Base-by-base conservation (phyloP, 1,139 yeast genomes). In the Saccharomyces pastorianus region DNA sequence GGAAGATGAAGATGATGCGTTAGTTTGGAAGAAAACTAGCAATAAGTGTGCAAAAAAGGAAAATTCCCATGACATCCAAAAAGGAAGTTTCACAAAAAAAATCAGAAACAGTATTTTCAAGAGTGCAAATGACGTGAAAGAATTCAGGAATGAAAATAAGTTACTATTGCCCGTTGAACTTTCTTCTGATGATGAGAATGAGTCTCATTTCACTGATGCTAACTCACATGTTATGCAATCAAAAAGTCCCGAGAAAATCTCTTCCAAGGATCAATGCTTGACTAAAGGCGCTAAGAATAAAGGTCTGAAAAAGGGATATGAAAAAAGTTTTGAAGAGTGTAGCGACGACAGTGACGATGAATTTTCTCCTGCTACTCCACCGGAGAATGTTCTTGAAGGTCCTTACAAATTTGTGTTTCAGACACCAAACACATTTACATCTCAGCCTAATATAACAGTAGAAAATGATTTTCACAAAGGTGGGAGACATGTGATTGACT, bases 351-450 rank as follows among this genome's bases (percentile, higher is more conserved):
- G 51, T 29, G 49, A 48, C 3, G 29, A 31, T 9, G 44, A 38
- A 14, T 48, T 51, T 17, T 53, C 53, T 7, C 55, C 55, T 2
- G 17, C 34, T 27, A 53, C 55, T n/a, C 55, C 55, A 11, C 47
- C 48, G 23, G 53, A 51, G 5, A 48, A 51, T 13, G 50, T 23
- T 13, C 17, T 42, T n/a, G 47, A 49, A 14, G 52, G 47, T 38
- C 60, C 60, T 4, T 58, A 56, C 46, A 55, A 55, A 11, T 50
- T 38, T 46, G 56, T 56, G 3, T 55, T 53, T 49, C 56, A 58
- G 13, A 53, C 56, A 4, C 60, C 58, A 31, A 51, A 49, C 44
- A 49, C 50, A n/a, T 50, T 34, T 47, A 14, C 50, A 20, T 38
- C 44, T 9, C 44, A 38, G 44, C 44, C 25, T 9, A 23, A 29